Base-by-base conservation (phyloP, 2,329 filamentous ascomycete species). In the Lecanicillium sp. region DNA sequence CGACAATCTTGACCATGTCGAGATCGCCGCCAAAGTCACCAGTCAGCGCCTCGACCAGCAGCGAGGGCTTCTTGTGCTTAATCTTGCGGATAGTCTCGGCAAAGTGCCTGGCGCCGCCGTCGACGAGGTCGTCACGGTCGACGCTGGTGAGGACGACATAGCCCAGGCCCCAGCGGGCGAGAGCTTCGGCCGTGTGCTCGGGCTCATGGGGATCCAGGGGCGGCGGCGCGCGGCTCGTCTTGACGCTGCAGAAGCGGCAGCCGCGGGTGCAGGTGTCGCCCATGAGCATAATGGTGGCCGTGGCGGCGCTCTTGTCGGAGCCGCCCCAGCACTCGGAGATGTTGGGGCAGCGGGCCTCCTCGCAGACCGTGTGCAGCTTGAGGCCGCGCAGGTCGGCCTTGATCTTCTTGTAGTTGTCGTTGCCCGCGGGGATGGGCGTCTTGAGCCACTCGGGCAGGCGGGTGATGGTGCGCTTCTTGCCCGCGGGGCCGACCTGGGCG, bases 281-380 rank as follows among this genome's bases (percentile, higher is more conserved):
- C 89, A 97, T 97, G 34, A 98, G 69, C 92, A 98, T 98, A 62
- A 98, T 97, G 10, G 92, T 98, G 3, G 92, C 92, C 22, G 92
- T 98, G 4, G 92, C 92, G 18, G 87, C 83, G 48, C 79, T 82
- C 68, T 95, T 95, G 60, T 84, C 79, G 56, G 73, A 79, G 25
- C 92, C 92, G 45, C 92, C 92, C 92, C 92, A 98, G 69, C 92
- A 98, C 60, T 97, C 90, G 46, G 84, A 88, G 44, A 98, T 95
- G 63, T 98, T 98, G 44, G 92, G 92, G 63, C 92, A 98, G 48
- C 88, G 79, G 2, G 92, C 92, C 67, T 98, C 92, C 66, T 98
- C 92, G 63, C 92, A 98, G 13, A 98, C 92, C 4, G 92, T 98
- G 62, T 96, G 89, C 41, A 98, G 70, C 42, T 85, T 84, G 44